Evolutionary conservation across 2,329 filamentous ascomycete species (phyloP), one percentile per base, ranked within the genome.

Genomic region (Magnaporthiopsis poae): DNA sequence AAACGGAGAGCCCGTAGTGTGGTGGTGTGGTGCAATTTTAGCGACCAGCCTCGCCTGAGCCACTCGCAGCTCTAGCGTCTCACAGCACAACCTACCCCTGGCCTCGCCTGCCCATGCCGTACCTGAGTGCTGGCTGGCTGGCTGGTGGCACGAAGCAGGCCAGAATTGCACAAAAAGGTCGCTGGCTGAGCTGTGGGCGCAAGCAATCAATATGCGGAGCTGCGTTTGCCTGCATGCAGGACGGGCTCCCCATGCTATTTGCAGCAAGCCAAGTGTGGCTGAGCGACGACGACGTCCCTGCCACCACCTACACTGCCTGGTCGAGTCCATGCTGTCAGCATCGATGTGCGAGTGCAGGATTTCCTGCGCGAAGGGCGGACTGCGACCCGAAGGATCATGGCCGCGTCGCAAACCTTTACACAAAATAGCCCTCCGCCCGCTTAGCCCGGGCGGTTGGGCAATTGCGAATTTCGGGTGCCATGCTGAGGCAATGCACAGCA

Each of bases 241-340:
- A 25, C 21, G 46, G 7, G 21, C 31, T 31, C 31, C 27, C 27
- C 31, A 31, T 62, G 31, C 61, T 33, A 62, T 62, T 62, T 62
- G 33, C 15, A 52, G 61, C 33, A 25, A 25, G 61, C 61, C 61
- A 62, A 62, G 61, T 36, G 61, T 62, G 61, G 61, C 61, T 62
- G 21, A 62, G 61, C 46, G 21, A 25, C 46, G 8, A 11, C 46
- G 46, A 25, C n/a, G 46, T 56, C 46, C 46, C 46, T 56, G 46
- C 46, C 39, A 31, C 31, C 31, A 31, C 31, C 31, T 4, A 18
- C 39, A 8, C 39, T 52, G 39, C 39, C 39, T 52, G 39, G 21
- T 2, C 15, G 39, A 52, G 5, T 21, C 39, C 39, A 52, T 52
- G 39, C 39, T 21, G 46, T 56, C 46, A 56, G 46, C 46, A 56